A percentile compares a stretch with the other conserved stretches of the same genome.
Conservation (phyloP, 768 basidiomycete genomes). For the Cubamyces sp. region DNA sequence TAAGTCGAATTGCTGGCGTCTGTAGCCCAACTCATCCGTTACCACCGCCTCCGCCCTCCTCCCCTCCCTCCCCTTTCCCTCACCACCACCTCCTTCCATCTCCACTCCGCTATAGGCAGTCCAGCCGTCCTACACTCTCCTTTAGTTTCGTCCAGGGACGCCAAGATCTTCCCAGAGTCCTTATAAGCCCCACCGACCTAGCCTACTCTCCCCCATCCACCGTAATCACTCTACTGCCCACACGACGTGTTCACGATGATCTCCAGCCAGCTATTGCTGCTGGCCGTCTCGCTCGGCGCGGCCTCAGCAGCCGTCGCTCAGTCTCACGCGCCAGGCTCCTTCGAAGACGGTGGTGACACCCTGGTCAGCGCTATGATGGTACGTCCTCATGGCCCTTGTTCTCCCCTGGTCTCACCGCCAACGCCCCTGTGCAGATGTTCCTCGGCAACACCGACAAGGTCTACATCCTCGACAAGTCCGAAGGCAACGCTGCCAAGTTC, state of each 20-base stretch:
- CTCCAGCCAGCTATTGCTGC: slow-evolving; percentile 39
- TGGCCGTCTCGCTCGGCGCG: slow-evolving; percentile 50
- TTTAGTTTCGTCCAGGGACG: slow-evolving; percentile 21
- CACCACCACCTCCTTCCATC: slow-evolving; percentile 15
- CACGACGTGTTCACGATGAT: slow-evolving; percentile 20
- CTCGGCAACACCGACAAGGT: slow-evolving; percentile 79
- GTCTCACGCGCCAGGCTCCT: slow-evolving; percentile 33
- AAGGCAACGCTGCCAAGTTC: slow-evolving; percentile 70
- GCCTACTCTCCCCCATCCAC: background rate
- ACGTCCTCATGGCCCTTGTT: slow-evolving; percentile 22
- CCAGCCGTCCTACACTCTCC: slow-evolving; percentile 26
- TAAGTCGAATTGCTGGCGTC: slow-evolving; percentile 19
- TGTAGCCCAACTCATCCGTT: slow-evolving; percentile 2
- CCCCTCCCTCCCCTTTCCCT: slow-evolving; percentile 13
- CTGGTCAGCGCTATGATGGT: slow-evolving; percentile 61
- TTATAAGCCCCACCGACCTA: background rate
- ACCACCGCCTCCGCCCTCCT: slow-evolving; percentile 10
- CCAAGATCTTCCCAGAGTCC: background rate
- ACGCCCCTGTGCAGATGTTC: slow-evolving; percentile 59
- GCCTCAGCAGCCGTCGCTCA: slow-evolving; percentile 27
- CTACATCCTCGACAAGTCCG: slow-evolving; percentile 92
- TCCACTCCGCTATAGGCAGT: background rate
- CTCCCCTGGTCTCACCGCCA: slow-evolving; percentile 1
- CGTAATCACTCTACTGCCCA: slow-evolving; percentile 13
- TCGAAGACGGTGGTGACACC: slow-evolving; percentile 42